Base-by-base conservation (phyloP, 1,284 basidiomycete species). In the Blastosporella zonata region DNA sequence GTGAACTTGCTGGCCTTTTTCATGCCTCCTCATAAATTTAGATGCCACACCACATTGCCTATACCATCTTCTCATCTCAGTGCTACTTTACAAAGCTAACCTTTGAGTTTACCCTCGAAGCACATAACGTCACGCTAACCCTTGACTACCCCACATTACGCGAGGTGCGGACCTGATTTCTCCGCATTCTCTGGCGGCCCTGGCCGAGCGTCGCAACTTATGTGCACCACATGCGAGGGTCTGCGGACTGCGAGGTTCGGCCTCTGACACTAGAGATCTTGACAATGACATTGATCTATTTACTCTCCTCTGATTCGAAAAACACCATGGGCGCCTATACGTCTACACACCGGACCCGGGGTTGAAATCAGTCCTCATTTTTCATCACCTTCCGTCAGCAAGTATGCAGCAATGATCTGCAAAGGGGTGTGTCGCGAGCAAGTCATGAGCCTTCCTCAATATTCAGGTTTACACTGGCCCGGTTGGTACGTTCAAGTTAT, bases 1-100 rank as follows among this genome's bases (percentile, higher is more conserved):
- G 54, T 34, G 54, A 37, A 48, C 42, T 34, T 25, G 15, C 20
- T 8, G 18, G n/a, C 25, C 53, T 49, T 53, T 36, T 49, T 52
- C 33, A 28, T 35, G 34, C 33, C 40, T 25, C 22, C 21, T 28
- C 39, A 40, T 49, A 53, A 49, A 41, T 43, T 47, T 49, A 43
- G 35, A 46, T 12, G 2, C 5, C n/a, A 22, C 9, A 33, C 29
- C 46, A 39, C 43, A 44, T 8, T 52, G 42, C 38, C 15, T 17
- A 9, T 5, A 34, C 3, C n/a, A 6, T 34, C 33, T 12, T 18
- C 2, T 18, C 9, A 3, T 17, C 33, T 34, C 33, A 9, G 29
- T 31, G 8, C 29, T 31, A 31, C 29, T 18, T 18, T 22, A 37
- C 21, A 37, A 37, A 21, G 36, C 36, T 21, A 33, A 18, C 6